A percentile compares a stretch with the other conserved stretches of the same genome.
Conservation (phyloP, 176 grass and related monocot species). For the Avena atlantica region DNA sequence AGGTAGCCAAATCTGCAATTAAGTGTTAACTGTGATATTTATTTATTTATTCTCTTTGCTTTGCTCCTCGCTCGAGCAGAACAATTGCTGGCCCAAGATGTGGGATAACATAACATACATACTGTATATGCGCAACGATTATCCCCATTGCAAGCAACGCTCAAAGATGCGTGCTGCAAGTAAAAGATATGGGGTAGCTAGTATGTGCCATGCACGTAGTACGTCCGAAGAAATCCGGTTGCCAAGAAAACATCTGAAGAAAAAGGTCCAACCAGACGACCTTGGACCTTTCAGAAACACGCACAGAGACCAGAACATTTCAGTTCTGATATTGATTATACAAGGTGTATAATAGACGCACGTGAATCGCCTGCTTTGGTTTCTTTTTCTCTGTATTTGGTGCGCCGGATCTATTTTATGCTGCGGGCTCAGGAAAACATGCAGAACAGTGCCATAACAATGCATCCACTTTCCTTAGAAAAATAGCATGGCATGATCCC, state of each 20-base stretch:
- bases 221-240: too few species aligned
- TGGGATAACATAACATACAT: not conserved
- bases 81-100: not conserved
- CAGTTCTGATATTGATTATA: not conserved
- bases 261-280: too few species aligned
- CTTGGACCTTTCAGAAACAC: not conserved
- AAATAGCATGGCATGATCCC: not conserved
- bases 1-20: not conserved
- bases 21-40: not conserved
- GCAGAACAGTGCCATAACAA: not conserved
- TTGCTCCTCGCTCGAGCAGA: not conserved
- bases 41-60: not conserved
- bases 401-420: not conserved
- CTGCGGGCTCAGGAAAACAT: not conserved
- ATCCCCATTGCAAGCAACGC: not conserved
- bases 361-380: not conserved
- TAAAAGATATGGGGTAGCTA: too few species aligned
- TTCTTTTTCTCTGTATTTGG: not conserved
- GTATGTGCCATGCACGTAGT: too few species aligned
- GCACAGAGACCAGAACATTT: not conserved
- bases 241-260: too few species aligned
- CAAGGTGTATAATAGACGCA: not conserved
- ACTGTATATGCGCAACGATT: not conserved
- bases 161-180: not conserved
- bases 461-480: not conserved